Conservation (phyloP, 2,329 filamentous ascomycete species). For the Cladosporium cucumerinum region DNA sequence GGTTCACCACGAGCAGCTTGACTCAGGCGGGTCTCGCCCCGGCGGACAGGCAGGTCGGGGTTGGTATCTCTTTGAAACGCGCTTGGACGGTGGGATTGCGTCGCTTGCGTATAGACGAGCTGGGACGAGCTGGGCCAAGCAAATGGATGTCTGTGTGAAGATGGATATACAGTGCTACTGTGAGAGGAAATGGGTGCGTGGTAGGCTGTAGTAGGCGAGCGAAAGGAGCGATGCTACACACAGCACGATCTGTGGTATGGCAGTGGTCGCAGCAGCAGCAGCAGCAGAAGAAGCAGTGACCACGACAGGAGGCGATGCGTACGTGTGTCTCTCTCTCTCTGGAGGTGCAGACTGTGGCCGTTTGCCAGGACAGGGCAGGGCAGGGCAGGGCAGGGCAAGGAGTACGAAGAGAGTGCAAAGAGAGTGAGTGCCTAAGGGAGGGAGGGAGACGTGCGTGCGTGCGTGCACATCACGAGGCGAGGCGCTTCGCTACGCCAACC, state of each 20-base stretch:
- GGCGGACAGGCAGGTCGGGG: constrained; percentile 7
- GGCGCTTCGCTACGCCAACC: constrained; percentile 9
- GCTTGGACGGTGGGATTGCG: constrained; percentile 14
- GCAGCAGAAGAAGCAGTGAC: background rate
- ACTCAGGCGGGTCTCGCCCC: constrained; percentile 16
- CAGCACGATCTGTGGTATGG: background rate
- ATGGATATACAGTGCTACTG: background rate
- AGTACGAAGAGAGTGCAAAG: background rate
- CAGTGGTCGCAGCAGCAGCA: background rate
- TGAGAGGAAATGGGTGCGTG: background rate
- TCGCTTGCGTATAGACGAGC: constrained; percentile 9
- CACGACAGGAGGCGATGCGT: background rate
- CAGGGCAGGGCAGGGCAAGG: background rate
- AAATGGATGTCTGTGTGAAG: constrained; percentile 6
- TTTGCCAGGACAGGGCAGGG: background rate
- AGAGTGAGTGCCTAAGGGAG: background rate
- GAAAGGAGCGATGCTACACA: background rate
- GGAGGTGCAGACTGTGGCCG: constrained; percentile 1
- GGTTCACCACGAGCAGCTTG: constrained; percentile 11
- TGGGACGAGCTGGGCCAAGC: background rate
- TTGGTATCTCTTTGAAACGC: constrained; percentile 16
- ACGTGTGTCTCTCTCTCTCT: background rate
- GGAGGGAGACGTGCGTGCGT: too few species aligned
- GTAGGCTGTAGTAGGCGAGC: background rate
- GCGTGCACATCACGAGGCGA: constrained; percentile 2